Conservation (phyloP, 129 eudicot genomes). For the Centaurea solstitialis region DNA sequence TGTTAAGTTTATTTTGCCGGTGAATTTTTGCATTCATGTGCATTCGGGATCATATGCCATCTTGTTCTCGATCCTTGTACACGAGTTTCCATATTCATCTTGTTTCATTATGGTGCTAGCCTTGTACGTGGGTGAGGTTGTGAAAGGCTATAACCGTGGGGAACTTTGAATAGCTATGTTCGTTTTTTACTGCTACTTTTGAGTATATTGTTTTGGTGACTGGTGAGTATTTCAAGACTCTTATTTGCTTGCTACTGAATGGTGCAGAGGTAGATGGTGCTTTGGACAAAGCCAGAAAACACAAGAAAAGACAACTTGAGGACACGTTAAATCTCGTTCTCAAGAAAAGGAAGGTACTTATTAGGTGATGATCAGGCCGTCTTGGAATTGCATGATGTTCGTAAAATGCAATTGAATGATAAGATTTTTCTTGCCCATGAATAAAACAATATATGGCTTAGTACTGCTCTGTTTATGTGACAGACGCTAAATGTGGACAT, state of each 20-base stretch:
- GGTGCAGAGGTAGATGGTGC: conserved; percentile 99
- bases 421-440: too few species aligned
- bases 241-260: conserved; percentile 16
- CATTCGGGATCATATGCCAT: background rate
- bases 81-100: background rate
- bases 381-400: background rate
- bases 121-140: background rate
- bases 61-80: background rate
- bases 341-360: conserved; percentile 89
- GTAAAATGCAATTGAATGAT: background rate
- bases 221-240: conserved; percentile 21
- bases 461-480: too few species aligned
- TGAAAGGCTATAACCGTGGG: background rate
- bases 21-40: background rate
- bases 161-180: background rate
- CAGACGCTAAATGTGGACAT: too few species aligned
- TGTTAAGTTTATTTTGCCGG: background rate
- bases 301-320: conserved; percentile 97
- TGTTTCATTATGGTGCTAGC: background rate
- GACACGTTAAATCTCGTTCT: conserved; percentile 86
- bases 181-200: conserved; percentile 6
- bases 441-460: too few species aligned
- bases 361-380: background rate
- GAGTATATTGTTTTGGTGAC: background rate
- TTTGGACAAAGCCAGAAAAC: conserved; percentile 93